Percentiles rank a stretch among this genome's conserved stretches.
Conservation (phyloP, 176 grass and related monocot genomes). For the Carex littledalei region DNA sequence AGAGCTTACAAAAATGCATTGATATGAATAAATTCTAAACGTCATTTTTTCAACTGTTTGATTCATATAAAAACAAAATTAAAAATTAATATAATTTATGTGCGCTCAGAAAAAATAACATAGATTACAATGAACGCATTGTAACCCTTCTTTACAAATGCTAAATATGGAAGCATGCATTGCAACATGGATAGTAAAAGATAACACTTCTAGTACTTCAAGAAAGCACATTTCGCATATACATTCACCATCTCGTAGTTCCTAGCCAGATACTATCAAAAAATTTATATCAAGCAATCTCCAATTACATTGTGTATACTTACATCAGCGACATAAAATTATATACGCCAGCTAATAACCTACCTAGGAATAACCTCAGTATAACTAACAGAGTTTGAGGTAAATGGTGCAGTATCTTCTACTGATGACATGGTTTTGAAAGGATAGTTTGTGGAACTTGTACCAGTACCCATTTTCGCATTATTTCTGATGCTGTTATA, state of each 20-base stretch:
- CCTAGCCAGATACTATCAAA: not conserved
- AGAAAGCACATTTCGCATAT: not conserved
- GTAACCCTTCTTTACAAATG: too few species aligned
- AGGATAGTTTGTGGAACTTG: constrained; percentile 23
- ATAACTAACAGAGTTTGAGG: constrained; percentile 17
- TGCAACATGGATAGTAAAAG: not conserved
- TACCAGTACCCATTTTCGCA: constrained; percentile 18
- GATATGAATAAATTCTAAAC: too few species aligned
- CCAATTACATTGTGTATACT: not conserved
- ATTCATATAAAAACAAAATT: too few species aligned
- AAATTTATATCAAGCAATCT: not conserved
- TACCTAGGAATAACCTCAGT: constrained; percentile 27
- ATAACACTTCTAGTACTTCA: not conserved
- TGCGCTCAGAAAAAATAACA: too few species aligned
- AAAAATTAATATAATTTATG: too few species aligned
- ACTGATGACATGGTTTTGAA: constrained; percentile 25
- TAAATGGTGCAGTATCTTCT: constrained; percentile 1
- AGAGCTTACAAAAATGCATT: too few species aligned
- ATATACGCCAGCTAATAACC: not conserved
- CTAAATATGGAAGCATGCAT: constrained; percentile 1
- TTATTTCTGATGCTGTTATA: constrained; percentile 15
- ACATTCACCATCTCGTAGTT: not conserved
- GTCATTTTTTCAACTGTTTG: too few species aligned
- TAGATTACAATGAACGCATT: too few species aligned
- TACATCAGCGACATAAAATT: not conserved